Evolutionary conservation across 2,329 filamentous ascomycete species (phyloP).

Genomic region (Didymella segeticola): DNA sequence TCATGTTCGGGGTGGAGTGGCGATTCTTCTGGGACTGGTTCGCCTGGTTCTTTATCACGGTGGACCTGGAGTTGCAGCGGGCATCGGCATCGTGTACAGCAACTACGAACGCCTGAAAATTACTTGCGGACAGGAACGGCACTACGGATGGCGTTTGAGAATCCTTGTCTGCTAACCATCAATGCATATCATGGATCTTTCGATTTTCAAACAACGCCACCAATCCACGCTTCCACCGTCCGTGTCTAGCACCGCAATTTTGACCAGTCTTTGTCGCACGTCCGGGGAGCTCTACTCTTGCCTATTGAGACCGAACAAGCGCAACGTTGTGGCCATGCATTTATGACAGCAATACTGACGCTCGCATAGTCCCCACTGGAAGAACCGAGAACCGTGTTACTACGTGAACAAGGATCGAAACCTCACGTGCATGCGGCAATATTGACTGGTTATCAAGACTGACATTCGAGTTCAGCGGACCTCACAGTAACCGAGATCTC

Average conservation of each 20-base stretch:
- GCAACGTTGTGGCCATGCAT: neutral
- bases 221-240: neutral
- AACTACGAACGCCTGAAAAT: slow-evolving; percentile 49
- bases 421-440: no score
- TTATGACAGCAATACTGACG: neutral
- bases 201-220: slow-evolving; percentile 26
- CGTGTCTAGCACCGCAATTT: neutral
- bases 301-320: neutral
- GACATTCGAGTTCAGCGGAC: no score
- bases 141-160: slow-evolving; percentile 51
- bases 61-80: slow-evolving; percentile 45
- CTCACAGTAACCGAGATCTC: no score
- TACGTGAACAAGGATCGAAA: neutral
- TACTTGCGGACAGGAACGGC: slow-evolving; percentile 46
- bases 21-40: slow-evolving; percentile 43
- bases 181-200: slow-evolving; percentile 52
- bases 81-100: slow-evolving; percentile 48
- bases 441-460: no score
- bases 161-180: slow-evolving; percentile 48
- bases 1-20: slow-evolving; percentile 41
- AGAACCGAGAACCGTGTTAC: no score
- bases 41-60: slow-evolving; percentile 42
- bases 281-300: neutral
- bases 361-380: neutral
- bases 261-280: neutral